Conservation (phyloP, 1,284 basidiomycete species). For the Pseudozyma hubeiensis region DNA sequence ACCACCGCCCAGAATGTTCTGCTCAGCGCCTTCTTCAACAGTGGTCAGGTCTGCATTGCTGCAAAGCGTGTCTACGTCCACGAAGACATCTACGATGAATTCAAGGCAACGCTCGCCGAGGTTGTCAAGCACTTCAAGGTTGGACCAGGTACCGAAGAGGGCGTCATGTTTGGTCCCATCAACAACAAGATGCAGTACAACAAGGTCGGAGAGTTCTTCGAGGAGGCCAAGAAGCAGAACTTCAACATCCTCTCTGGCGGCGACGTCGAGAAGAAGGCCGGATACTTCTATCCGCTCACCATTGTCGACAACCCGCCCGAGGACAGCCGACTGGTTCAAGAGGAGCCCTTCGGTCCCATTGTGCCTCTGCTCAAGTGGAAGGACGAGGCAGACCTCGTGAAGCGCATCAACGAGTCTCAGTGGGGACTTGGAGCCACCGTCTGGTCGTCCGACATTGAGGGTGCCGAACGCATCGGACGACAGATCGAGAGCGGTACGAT, state of each 20-base stretch:
- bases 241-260: conserved; percentile 43
- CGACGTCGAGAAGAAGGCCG: conserved; percentile 27
- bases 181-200: conserved; percentile 55
- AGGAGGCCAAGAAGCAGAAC: conserved; percentile 36
- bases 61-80: conserved; percentile 52
- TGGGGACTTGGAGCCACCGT: conserved; percentile 44
- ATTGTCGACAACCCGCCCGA: conserved; percentile 53
- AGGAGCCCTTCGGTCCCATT: conserved; percentile 55
- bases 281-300: conserved; percentile 45
- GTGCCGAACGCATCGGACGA: conserved; percentile 34
- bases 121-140: conserved; percentile 32
- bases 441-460: conserved; percentile 27
- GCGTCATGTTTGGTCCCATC: conserved; percentile 40
- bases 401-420: conserved; percentile 44
- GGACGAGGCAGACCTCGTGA: conserved; percentile 45
- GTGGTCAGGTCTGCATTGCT: conserved; percentile 46
- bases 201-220: conserved; percentile 52
- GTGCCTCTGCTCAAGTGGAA: conserved; percentile 50
- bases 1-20: conserved; percentile 21
- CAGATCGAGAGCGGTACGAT: conserved; percentile 40
- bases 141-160: conserved; percentile 36
- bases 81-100: conserved; percentile 54
- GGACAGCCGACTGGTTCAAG: conserved; percentile 36
- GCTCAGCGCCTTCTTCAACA: conserved; percentile 39
- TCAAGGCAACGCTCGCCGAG: conserved; percentile 22